Base-by-base conservation (phyloP, 208 protist genomes). In the Acanthamoeba culbertsoni region DNA sequence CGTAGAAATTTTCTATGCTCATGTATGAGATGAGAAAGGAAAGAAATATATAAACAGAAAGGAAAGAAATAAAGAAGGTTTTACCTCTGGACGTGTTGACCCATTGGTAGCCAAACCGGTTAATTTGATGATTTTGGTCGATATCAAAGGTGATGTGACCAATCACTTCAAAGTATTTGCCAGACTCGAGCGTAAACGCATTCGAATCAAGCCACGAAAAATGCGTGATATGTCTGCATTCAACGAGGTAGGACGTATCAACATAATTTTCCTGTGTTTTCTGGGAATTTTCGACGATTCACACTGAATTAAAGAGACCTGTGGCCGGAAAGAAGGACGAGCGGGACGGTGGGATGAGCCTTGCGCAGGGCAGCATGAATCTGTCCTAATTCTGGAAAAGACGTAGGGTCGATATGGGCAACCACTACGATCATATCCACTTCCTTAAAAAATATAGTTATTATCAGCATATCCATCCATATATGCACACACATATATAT, bases 281-380 rank as follows among this genome's bases (percentile, higher is more conserved):
- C 12, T 55, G 48, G 7, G 48, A 79, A 37, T n/a, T 6, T 10
- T 20, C 37, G 46, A 62, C 2, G 55, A n/a, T n/a, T 14, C 8
- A 31, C 14, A 31, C 57, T 14, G 28, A 23, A 28, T 23, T 16
- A 6, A 75, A 23, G 28, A 40, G 16, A 75, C 65, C 71, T 82
- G 68, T 93, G 90, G 35, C 90, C 90, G 55, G 90, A 88, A 28
- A 93, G 90, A n/a, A 93, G 46, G 37, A 93, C 90, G 35, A 93
- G 26, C 0, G 90, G 90, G 10, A 57, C 59, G 10, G 42, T 65
- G 28, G 63, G 63, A 6, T 93, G 37, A 0, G 48, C 65, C 28
- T 57, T 71, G 28, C 90, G 65, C 31, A 93, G 28, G 46, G 90
- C 90, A 12, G 51, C 84, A 35, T 86, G 35, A 26, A 93, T 65